Evolutionary conservation across 2,329 filamentous ascomycete species (phyloP), one percentile per base, ranked within the genome.

Genomic region (Thermothelomyces thermophilus): DNA sequence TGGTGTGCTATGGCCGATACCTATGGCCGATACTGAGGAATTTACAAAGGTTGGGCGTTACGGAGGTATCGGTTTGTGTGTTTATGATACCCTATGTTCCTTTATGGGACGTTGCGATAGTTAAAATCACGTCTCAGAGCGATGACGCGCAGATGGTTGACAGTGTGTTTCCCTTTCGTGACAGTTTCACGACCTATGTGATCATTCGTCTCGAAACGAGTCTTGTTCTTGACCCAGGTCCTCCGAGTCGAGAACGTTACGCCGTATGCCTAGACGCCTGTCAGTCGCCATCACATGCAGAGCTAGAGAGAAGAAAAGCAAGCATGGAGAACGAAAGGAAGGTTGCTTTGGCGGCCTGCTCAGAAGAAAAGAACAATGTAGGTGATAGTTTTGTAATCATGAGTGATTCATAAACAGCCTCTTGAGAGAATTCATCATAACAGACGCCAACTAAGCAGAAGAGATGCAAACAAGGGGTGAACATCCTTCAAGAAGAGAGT

Each of bases 281-380:
- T 48, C 16, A 48, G 46, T 17, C 16, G 5, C 5, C 5, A 26
- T n/a, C 2, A 5, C 8, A 9, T 16, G 16, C 1, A 35, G 5
- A 7, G 13, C 31, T 11, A 5, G 16, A 35, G 33, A 35, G 33
- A 16, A 35, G 13, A 11, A 11, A n/a, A n/a, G 13, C 6, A 10
- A n/a, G 13, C 13, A n/a, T n/a, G n/a, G 6, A 10, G 7, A 35
- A 11, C 6, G 7, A 22, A 10, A 28, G 19, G 17, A 30, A 10
- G n/a, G 7, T 14, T 1, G 3, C 17, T 26, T 20, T 22, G 39
- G 19, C 31, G 46, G 24, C 40, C 3, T 13, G 30, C 39, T 53
- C 47, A 53, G 53, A 50, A 34, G n/a, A n/a, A 46, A 45, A 55
- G 52, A 56, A 55, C 55, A 56, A 56, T 56, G 55, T 56, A 55